Percentiles rank a stretch among this genome's conserved stretches.
phyloP scores from a whole-genome alignment of 345 rosid species.

The Salix koriyanagi region DNA sequence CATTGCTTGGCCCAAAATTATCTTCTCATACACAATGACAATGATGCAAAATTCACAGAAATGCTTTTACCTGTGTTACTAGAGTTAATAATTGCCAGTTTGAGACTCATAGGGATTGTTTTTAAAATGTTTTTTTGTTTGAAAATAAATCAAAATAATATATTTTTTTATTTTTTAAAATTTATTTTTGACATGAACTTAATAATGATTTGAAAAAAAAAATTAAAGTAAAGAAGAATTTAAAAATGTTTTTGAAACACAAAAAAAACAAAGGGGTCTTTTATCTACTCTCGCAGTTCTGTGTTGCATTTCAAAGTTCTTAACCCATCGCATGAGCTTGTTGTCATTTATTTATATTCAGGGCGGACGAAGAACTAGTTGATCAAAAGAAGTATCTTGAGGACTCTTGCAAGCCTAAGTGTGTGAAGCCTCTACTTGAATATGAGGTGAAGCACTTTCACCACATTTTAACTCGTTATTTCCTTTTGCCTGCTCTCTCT shows the following conservation, averaged over 20 bases:
- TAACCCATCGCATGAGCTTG: background rate
- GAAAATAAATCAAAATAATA: no score
- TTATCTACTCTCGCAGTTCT: background rate
- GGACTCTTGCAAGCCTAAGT: constrained; percentile 62
- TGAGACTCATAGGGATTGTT: no score
- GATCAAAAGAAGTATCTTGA: constrained; percentile 58
- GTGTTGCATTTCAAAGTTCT: background rate
- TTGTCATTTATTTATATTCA: constrained; percentile 1
- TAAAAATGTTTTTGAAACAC: no score
- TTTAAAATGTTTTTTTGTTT: no score
- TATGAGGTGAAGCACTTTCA: constrained; percentile 39
- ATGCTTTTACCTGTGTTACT: background rate
- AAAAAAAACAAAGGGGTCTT: background rate
- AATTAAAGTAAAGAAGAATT: no score
- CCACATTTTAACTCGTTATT: background rate
- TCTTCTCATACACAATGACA: background rate
- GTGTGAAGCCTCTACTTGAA: constrained; percentile 49
- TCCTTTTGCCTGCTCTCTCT: background rate
- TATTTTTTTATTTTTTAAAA: no score
- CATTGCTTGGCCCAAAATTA: background rate
- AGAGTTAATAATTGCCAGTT: background rate
- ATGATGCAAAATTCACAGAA: background rate
- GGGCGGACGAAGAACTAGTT: constrained; percentile 69
- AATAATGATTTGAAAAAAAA: no score
- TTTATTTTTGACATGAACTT: no score